Base-by-base conservation (phyloP, 1,139 yeast species). In the Chernovozyma aurita region DNA sequence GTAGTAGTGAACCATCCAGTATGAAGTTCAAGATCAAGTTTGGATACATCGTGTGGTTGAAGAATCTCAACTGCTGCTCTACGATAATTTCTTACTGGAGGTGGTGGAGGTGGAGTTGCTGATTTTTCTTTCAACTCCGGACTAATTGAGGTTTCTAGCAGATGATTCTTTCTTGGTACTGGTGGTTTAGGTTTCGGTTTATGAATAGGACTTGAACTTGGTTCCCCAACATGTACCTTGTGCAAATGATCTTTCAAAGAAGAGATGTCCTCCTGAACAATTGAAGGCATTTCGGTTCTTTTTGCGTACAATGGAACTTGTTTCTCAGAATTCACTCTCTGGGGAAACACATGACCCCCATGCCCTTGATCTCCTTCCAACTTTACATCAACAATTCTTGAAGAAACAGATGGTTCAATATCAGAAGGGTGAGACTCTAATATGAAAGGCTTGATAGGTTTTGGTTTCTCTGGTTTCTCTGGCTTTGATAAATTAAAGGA, bases 1-100 rank as follows among this genome's bases (percentile, higher is more conserved):
- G 50, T 44, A 13, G 56, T 51, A 2, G 69, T 59, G 50, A 61
- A 76, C 80, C 80, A 76, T 1, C 72, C 71, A 0, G 67, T 49
- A 1, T 46, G 37, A 7, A 75, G 51, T 36, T 73, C 73, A 25
- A 76, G 46, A 42, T 76, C 67, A 7, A 72, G 38, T 0, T 52
- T 69, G 26, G 45, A 51, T 4, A 43, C 29, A 4, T 36, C 32
- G 3, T 22, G 29, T 3, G 45, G 42, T 2, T 45, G 39, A 16
- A 40, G 39, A 3, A 55, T 52, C 2, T 36, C 34, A 9, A 48
- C 47, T 2, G 46, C 56, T 1, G 52, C 44, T 25, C 66, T 41
- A 3, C 43, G 36, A 42, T 64, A 65, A 38, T 58, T 62, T 39
- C 71, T 47, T 1, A 62, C 43, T 5, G 66, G 65, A 3, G 69